Evolutionary conservation across 495 filamentous ascomycete genomes (phyloP).

Genomic region (Penicillium waksmanii): DNA sequence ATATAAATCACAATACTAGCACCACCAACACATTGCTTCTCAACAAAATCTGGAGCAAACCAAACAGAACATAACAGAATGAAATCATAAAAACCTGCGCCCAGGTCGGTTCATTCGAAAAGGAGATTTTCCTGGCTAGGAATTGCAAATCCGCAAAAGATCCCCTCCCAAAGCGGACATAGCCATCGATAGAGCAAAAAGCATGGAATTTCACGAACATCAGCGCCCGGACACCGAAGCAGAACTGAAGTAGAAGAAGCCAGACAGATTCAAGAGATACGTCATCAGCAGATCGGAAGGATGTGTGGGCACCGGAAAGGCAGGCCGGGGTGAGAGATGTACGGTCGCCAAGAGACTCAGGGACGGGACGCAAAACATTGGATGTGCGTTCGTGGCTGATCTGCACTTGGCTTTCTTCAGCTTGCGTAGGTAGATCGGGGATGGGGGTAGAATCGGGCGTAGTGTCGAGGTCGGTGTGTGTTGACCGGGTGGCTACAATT

Average conservation of each 20-base stretch:
- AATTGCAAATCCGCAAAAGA: not conserved
- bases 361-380: not conserved
- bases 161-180: too few species aligned
- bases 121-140: not conserved
- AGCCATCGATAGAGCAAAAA: too few species aligned
- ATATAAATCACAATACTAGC: not conserved
- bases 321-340: not conserved
- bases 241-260: not conserved
- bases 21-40: not conserved
- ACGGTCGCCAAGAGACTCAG: conserved; percentile 1
- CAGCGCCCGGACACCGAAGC: not conserved
- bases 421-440: not conserved
- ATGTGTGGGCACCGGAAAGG: not conserved
- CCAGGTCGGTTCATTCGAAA: not conserved
- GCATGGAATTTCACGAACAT: not conserved
- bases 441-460: not conserved
- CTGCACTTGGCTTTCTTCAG: not conserved
- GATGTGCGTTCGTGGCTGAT: not conserved
- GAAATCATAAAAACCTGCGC: not conserved
- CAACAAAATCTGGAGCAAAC: not conserved
- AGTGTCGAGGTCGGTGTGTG: not conserved
- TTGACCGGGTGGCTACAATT: not conserved
- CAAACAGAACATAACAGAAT: not conserved
- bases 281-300: not conserved
- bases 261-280: not conserved